phyloP scores from a whole-genome alignment of 1,139 yeast genomes.

The Debaryomyces singareniensis region DNA sequence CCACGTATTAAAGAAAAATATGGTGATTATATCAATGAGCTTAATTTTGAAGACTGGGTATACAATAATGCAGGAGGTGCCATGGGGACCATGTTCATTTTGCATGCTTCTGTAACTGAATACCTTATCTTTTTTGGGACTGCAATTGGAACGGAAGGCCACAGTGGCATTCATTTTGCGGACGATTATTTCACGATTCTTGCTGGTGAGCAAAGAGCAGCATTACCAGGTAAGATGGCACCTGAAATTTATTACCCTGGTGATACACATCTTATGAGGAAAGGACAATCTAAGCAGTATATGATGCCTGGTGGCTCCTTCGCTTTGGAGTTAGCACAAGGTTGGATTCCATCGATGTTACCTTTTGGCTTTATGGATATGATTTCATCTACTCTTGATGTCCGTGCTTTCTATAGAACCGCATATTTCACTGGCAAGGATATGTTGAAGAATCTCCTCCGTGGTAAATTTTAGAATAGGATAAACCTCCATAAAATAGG shows the following conservation, averaged over 20 bases:
- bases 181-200: conserved; percentile 93
- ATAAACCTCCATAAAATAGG: no score
- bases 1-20: conserved; percentile 55
- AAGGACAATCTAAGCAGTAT: conserved; percentile 79
- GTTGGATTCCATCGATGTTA: conserved; percentile 97
- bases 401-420: conserved; percentile 62
- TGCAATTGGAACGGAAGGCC: conserved; percentile 93
- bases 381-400: conserved; percentile 73
- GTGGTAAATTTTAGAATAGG: conserved; percentile 61
- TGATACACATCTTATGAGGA: conserved; percentile 68
- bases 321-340: conserved; percentile 95
- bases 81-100: conserved; percentile 93
- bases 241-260: conserved; percentile 76
- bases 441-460: conserved; percentile 62
- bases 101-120: conserved; percentile 94
- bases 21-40: conserved; percentile 57
- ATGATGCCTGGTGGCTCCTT: conserved; percentile 74
- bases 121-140: conserved; percentile 86
- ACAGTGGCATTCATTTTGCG: conserved; percentile 90
- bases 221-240: conserved; percentile 50
- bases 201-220: conserved; percentile 72
- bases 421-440: conserved; percentile 68
- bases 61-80: conserved; percentile 98
- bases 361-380: conserved; percentile 91
- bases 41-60: conserved; percentile 80